A percentile compares a stretch with the other conserved stretches of the same genome.
These are phyloP conservation scores for Backusella westeae DNA, from an alignment of 192 early-diverging fungal genomes.

Conservation along the genomic window DNA sequence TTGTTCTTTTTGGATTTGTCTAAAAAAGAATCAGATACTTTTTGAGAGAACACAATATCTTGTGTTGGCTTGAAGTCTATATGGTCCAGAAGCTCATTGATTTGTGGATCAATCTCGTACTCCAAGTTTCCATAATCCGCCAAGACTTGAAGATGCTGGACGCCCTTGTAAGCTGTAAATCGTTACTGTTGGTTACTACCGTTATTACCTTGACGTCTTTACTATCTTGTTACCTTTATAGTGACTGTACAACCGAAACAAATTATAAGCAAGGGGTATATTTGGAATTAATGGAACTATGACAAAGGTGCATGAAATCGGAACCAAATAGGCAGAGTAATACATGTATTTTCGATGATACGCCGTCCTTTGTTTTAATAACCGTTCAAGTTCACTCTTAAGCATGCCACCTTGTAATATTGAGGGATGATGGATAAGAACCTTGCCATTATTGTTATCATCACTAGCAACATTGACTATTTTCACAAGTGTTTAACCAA, in stretches of 20 bases:
- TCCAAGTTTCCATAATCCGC: constrained; percentile 1
- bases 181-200: background rate
- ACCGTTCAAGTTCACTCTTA: constrained; percentile 38
- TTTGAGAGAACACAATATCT: constrained; percentile 23
- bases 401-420: constrained; percentile 44
- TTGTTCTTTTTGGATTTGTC: constrained; percentile 8
- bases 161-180: constrained; percentile 33
- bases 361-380: constrained; percentile 50
- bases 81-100: constrained; percentile 3
- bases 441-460: background rate
- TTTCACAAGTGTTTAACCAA: background rate
- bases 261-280: constrained; percentile 75
- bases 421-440: constrained; percentile 38
- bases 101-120: background rate
- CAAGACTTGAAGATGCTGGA: constrained; percentile 24
- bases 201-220: background rate
- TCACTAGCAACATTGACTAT: background rate
- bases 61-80: background rate
- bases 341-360: constrained; percentile 75
- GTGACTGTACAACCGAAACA: constrained; percentile 78
- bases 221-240: constrained; percentile 59
- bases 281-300: constrained; percentile 75
- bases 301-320: constrained; percentile 65
- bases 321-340: constrained; percentile 64
- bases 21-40: constrained; percentile 7